A percentile compares a stretch with the other conserved stretches of the same genome.
These are phyloP conservation scores for Moelleriella libera DNA, from an alignment of 2,329 filamentous ascomycete species.

Conservation along the genomic window DNA sequence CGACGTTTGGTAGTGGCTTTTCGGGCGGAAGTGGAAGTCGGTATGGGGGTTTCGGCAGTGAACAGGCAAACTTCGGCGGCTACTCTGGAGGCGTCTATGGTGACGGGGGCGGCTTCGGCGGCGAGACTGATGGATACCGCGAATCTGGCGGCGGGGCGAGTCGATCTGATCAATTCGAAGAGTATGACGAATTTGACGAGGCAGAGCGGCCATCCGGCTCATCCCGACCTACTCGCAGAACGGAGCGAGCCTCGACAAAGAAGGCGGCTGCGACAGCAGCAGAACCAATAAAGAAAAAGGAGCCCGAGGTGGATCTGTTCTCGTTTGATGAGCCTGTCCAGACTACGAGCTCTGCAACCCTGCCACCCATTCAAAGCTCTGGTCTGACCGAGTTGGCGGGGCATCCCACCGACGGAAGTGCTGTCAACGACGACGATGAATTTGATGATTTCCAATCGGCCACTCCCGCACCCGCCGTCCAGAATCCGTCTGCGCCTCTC, in stretches of 20 bases:
- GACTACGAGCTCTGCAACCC: slow-evolving; percentile 20
- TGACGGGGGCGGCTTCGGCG: slow-evolving; percentile 77
- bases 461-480: slow-evolving; percentile 39
- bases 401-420: slow-evolving; percentile 7
- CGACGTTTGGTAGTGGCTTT: slow-evolving; percentile 44
- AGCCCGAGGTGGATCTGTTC: slow-evolving; percentile 84
- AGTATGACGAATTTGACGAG: slow-evolving; percentile 94
- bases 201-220: slow-evolving; percentile 34
- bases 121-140: slow-evolving; percentile 62
- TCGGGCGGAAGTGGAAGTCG: slow-evolving; percentile 31
- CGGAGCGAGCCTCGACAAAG: slow-evolving; percentile 17
- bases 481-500: slow-evolving; percentile 31
- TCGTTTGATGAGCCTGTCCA: slow-evolving; percentile 70
- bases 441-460: slow-evolving; percentile 98
- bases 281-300: slow-evolving; percentile 64
- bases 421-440: slow-evolving; percentile 60
- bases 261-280: slow-evolving; percentile 31
- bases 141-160: slow-evolving; percentile 88
- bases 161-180: slow-evolving; percentile 70
- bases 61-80: slow-evolving; percentile 58
- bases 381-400: slow-evolving; percentile 26
- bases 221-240: slow-evolving; percentile 24
- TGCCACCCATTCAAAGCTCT: slow-evolving; percentile 30
- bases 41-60: slow-evolving; percentile 87
- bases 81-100: slow-evolving; percentile 70